Conservation (phyloP, 1,284 basidiomycete genomes). For the Ganoderma lucidum region DNA sequence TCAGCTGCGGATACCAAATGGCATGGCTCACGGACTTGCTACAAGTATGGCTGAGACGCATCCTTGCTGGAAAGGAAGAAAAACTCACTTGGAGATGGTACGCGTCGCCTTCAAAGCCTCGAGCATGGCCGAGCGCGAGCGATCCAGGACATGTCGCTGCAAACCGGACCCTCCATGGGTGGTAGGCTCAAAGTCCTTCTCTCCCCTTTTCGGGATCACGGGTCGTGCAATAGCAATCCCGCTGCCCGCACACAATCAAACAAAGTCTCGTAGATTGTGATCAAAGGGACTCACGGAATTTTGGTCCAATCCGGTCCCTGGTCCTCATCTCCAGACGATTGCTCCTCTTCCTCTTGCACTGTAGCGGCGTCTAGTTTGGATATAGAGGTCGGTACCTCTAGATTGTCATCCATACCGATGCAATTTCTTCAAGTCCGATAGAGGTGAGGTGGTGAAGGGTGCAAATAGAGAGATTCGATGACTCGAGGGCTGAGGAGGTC, state of each 20-base stretch:
- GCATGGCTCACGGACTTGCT: conserved; percentile 82
- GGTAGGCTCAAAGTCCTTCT: conserved; percentile 95
- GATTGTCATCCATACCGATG: conserved; percentile 43
- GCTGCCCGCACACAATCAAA: conserved; percentile 24
- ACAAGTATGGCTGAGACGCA: conserved; percentile 19
- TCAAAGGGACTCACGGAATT: conserved; percentile 48
- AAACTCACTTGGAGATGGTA: conserved; percentile 71
- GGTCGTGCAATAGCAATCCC: conserved; percentile 44
- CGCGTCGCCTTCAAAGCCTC: conserved; percentile 78
- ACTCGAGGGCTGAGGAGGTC: conserved; percentile 72
- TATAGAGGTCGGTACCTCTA: conserved; percentile 40
- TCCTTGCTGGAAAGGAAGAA: conserved; percentile 7
- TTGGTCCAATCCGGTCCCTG: conserved; percentile 67
- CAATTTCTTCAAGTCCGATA: neutral
- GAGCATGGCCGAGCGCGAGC: conserved; percentile 84
- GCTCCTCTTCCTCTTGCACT: conserved; percentile 52
- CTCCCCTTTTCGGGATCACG: conserved; percentile 89
- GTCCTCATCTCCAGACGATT: conserved; percentile 63
- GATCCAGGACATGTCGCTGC: conserved; percentile 79
- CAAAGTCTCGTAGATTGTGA: too few species aligned
- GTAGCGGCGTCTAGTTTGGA: conserved; percentile 26
- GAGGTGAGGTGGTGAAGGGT: neutral
- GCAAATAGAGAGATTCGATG: neutral
- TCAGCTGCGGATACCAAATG: conserved; percentile 73
- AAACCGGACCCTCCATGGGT: conserved; percentile 78